Percentiles rank a stretch among this genome's conserved stretches.
phyloP scores from a whole-genome alignment of 352 stramenopile species.

The Globisporangium nodosum region DNA sequence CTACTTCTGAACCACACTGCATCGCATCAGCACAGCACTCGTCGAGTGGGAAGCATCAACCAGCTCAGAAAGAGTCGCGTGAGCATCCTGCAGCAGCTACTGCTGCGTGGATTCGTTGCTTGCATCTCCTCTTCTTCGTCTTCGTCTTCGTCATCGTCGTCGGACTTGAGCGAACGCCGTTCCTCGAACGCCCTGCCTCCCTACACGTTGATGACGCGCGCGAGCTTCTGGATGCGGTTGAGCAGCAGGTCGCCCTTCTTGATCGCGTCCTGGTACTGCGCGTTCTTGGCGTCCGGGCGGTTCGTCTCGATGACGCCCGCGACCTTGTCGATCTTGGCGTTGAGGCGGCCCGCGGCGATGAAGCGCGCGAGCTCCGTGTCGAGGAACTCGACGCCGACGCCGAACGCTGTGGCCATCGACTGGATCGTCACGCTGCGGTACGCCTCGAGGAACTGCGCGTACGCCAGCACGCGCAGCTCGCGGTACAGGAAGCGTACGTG shows the following conservation, averaged over 20 bases:
- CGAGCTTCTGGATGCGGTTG: slow-evolving; percentile 98
- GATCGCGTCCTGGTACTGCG: slow-evolving; percentile 98
- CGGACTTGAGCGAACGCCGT: too few species aligned
- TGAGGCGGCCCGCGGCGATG: slow-evolving; percentile 95
- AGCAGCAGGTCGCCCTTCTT: slow-evolving; percentile 98
- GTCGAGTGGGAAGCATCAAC: too few species aligned
- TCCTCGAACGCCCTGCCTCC: too few species aligned
- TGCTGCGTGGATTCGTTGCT: slow-evolving; percentile 4
- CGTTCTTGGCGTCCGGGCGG: slow-evolving; percentile 97
- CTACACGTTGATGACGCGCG: slow-evolving; percentile 94
- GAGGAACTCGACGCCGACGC: slow-evolving; percentile 92
- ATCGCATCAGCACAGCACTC: too few species aligned
- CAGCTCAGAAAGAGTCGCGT: too few species aligned
- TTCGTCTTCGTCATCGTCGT: too few species aligned
- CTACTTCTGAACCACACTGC: background rate
- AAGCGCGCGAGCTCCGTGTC: slow-evolving; percentile 97
- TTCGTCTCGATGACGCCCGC: slow-evolving; percentile 98
- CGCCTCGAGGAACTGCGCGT: slow-evolving; percentile 97
- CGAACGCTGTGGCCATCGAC: slow-evolving; percentile 97
- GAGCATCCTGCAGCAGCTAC: slow-evolving; percentile 31
- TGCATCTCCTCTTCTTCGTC: too few species aligned
- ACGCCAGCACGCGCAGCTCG: slow-evolving; percentile 96
- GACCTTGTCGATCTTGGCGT: slow-evolving; percentile 99
- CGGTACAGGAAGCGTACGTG: slow-evolving; percentile 93
- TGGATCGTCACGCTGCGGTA: slow-evolving; percentile 96